Evolutionary conservation across 371 early-diverging fungal genomes (phyloP), one percentile per base, ranked within the genome.

Genomic region (Rhizopus microsporus): DNA sequence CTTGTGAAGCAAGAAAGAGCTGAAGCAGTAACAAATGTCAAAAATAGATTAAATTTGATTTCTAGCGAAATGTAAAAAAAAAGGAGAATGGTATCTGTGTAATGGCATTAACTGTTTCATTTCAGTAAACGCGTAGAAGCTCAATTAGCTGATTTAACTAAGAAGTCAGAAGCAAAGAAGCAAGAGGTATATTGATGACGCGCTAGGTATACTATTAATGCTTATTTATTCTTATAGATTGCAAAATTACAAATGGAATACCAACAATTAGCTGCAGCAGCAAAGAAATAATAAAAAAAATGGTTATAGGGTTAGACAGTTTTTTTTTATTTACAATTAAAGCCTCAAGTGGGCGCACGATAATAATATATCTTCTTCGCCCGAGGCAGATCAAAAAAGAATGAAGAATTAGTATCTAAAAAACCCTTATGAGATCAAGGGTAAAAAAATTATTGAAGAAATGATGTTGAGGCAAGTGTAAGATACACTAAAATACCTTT

Each of bases 1-100:
- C 81, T 98, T 17, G 92, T 96, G 12, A 93, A 91, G 77, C 96
- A 97, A 72, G 96, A 96, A 9, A 83, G 79, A 56, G 61, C 72
- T 2, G 98, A 98, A 72, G 96, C 98, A 29, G 72, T 63, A 13
- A 69, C 84, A 31, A 96, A 96, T 60, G 96, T 98, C 23, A 86
- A 88, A 65, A 96, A 96, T 81, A 91, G 98, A 57, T 83, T 98
- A 53, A 93, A 95, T 42, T 92, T 87, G 56, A 98, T 98, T 69
- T 69, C 76, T 29, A 76, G 75, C 6, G 97, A 98, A 81, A 93
- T 95, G 93, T 92, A 80, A 72, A 78, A 31, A 51, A 43, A 6
- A 29, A 45, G 17, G 7, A 53, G 49, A 4, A 48, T 35, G 5
- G n/a, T 44, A 6, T 13, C 16, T 50, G 23, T 33, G n/a, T 50